phyloP scores from a whole-genome alignment of 2,329 filamentous ascomycete genomes.

The Cordyceps javanica region DNA sequence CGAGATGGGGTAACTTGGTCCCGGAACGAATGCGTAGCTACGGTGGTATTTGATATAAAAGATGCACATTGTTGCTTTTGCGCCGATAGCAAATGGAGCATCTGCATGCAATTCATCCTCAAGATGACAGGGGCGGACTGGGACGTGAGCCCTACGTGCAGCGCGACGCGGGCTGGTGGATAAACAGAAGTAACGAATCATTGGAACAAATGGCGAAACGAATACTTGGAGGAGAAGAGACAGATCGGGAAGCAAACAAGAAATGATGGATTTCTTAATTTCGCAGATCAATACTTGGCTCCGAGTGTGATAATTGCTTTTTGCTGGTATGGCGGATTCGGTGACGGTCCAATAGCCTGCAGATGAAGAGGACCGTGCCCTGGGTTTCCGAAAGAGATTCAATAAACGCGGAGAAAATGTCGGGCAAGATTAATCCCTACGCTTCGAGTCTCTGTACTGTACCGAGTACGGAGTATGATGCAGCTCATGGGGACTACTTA shows the following conservation, averaged over 20 bases:
- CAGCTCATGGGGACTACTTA: no score
- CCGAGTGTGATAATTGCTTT: neutral
- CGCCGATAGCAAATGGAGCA: neutral
- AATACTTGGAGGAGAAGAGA: neutral
- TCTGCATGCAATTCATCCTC: slow-evolving; percentile 6
- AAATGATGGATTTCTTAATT: neutral
- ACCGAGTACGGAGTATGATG: no score
- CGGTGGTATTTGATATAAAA: no score
- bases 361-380: slow-evolving; percentile 1
- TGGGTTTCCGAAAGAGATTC: neutral
- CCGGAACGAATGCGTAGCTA: no score
- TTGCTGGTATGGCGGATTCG: neutral
- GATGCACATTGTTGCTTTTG: neutral
- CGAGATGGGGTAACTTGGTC: no score
- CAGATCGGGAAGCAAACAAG: neutral
- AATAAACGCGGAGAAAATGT: no score
- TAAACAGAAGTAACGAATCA: no score
- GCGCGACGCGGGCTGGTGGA: neutral
- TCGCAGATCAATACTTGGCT: no score
- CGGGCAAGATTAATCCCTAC: neutral
- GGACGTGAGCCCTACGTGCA: neutral
- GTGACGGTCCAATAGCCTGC: neutral
- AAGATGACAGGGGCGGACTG: neutral
- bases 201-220: no score
- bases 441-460: no score